phyloP scores from a whole-genome alignment of 2,329 filamentous ascomycete species.

The Tolypocladium ovalisporum region DNA sequence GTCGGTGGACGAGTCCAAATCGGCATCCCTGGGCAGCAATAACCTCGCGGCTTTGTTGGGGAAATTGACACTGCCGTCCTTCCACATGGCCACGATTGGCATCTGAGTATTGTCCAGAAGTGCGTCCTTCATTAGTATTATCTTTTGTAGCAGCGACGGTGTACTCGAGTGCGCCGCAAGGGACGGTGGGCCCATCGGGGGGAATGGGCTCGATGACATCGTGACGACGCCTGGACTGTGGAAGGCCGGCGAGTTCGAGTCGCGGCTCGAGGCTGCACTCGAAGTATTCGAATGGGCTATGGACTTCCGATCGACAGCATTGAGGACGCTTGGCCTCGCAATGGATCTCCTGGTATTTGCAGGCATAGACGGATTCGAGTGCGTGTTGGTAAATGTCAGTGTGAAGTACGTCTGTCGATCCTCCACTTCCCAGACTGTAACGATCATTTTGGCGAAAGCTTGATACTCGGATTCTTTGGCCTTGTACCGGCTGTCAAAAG shows the following conservation, averaged over 20 bases:
- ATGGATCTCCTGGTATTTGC: conserved; percentile 24
- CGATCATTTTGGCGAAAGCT: conserved; percentile 62
- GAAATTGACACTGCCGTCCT: conserved; percentile 62
- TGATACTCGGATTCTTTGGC: conserved; percentile 26
- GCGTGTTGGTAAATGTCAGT: conserved; percentile 59
- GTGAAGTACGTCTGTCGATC: conserved; percentile 60
- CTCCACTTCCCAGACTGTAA: conserved; percentile 62
- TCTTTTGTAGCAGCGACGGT: conserved; percentile 61
- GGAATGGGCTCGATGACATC: conserved; percentile 49
- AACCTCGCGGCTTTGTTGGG: conserved; percentile 56
- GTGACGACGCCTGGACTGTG: conserved; percentile 40
- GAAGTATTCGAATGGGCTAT: conserved; percentile 33
- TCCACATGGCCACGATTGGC: conserved; percentile 72
- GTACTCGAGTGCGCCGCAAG: conserved; percentile 41
- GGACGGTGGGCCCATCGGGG: conserved; percentile 55
- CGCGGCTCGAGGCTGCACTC: conserved; percentile 35
- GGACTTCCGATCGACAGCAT: conserved; percentile 34
- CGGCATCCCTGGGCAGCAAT: conserved; percentile 34
- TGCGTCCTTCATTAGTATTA: conserved; percentile 65
- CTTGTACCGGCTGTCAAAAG: conserved; percentile 20
- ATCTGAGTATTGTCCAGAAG: conserved; percentile 64
- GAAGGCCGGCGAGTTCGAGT: conserved; percentile 34
- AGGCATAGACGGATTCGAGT: conserved; percentile 24
- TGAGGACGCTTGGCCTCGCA: conserved; percentile 27
- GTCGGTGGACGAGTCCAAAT: conserved; percentile 26